phyloP scores from a whole-genome alignment of 1,284 basidiomycete genomes.

The Inonotus obliquus region DNA sequence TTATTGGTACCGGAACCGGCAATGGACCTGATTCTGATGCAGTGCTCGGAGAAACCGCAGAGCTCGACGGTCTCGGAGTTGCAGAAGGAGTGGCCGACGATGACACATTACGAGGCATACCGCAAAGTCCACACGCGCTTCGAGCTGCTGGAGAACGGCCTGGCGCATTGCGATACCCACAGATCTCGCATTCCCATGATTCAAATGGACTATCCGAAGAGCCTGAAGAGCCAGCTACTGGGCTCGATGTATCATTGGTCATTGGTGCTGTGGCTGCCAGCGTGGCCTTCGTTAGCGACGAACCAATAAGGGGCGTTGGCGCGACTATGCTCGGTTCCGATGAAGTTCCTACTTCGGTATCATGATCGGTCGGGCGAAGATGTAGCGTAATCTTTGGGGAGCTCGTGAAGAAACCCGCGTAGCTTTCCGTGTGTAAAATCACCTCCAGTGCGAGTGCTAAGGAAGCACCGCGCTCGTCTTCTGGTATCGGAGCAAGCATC shows the following conservation, averaged over 20 bases:
- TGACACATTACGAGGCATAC: constrained; percentile 51
- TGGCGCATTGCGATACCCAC: constrained; percentile 75
- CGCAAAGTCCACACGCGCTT: constrained; percentile 67
- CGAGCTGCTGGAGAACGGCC: constrained; percentile 59
- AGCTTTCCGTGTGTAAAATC: constrained; percentile 82
- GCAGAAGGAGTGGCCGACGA: constrained; percentile 23
- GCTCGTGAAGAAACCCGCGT: constrained; percentile 88
- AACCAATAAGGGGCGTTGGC: neutral
- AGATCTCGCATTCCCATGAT: constrained; percentile 84
- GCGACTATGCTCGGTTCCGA: neutral
- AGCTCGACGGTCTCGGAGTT: constrained; percentile 23
- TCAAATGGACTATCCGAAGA: constrained; percentile 33
- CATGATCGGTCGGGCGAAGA: constrained; percentile 34
- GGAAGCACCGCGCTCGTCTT: constrained; percentile 9
- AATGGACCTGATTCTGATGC: neutral
- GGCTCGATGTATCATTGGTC: neutral
- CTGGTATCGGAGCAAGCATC: neutral
- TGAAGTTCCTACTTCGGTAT: neutral
- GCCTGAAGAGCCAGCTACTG: neutral
- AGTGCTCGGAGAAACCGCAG: constrained; percentile 3
- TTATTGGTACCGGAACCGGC: neutral
- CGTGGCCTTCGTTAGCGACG: neutral
- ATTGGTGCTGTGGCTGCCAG: neutral
- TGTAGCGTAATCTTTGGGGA: constrained; percentile 86
- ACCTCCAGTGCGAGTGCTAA: constrained; percentile 60